Base-by-base conservation (phyloP, 306 rosid species). In the Cucurbita maxima region DNA sequence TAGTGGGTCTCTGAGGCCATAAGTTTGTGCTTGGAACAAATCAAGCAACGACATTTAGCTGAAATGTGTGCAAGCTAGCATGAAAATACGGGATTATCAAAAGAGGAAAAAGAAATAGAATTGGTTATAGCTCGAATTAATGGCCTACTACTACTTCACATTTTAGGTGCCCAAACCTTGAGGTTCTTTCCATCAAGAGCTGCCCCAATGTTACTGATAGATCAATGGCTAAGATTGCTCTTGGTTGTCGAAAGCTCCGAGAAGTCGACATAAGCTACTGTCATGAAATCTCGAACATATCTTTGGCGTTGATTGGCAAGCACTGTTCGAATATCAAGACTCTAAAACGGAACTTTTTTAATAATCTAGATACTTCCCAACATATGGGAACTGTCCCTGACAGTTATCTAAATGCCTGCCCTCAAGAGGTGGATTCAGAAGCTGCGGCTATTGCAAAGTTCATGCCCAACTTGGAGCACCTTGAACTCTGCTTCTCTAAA, bases 371-470 rank as follows among this genome's bases (percentile, higher is more conserved):
- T 75, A 86, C 96, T 68, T 87, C 95, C 22, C 86, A 86, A 51
- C 87, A 93, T n/a, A 4, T 41, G 9, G 89, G 94, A 58, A 66
- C 87, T 47, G 92, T 93, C 81, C 98, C 98, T 14, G 43, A 81
- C 10, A 86, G 78, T 67, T 90, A 89, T 71, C 80, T 88, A 4
- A 82, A 83, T 78, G 88, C 90, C 57, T 85, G 89, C 80, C 98
- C 96, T 4, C 97, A 90, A 89, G 98, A 94, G 51, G 88, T 87
- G 68, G 89, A 89, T 55, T 64, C 86, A n/a, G 98, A 94, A 71
- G 92, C 97, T 68, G 78, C 87, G 22, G 92, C 91, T 19, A 89
- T 94, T 74, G 96, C 88, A 37, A 85, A 83, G 60, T 87, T 77
- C 58, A 89, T 94, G 88, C 97, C 89, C 76, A 76, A 75, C 76